These are phyloP conservation scores for Podospora pseudopauciseta DNA, from an alignment of 495 filamentous ascomycete species.

Conservation along the genomic window DNA sequence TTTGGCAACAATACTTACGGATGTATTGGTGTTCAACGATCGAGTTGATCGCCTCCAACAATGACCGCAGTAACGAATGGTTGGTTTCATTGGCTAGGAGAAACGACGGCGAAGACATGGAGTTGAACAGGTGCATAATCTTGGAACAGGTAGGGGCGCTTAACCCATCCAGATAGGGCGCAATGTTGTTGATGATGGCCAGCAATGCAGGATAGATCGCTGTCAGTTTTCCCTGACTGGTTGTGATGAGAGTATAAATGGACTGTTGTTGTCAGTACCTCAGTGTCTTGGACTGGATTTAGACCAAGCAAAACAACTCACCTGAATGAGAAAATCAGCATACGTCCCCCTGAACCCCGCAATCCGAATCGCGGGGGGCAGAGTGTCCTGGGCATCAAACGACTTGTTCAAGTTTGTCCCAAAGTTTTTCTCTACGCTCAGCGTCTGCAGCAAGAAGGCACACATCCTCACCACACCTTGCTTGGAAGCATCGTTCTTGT, in stretches of 20 bases:
- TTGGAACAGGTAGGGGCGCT: conserved; percentile 73
- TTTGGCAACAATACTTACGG: conserved; percentile 47
- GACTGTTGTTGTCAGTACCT: conserved; percentile 58
- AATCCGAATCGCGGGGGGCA: conserved; percentile 77
- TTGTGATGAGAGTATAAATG: conserved; percentile 86
- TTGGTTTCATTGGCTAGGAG: conserved; percentile 95
- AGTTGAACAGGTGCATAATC: conserved; percentile 82
- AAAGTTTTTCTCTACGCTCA: conserved; percentile 91
- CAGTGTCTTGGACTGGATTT: background rate
- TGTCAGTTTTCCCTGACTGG: conserved; percentile 84
- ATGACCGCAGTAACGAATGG: conserved; percentile 71
- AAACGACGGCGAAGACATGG: conserved; percentile 93
- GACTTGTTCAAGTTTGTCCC: conserved; percentile 83
- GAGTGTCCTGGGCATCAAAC: conserved; percentile 84
- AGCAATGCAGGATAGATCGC: conserved; percentile 91
- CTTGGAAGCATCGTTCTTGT: conserved; percentile 79
- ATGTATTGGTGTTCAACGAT: conserved; percentile 89
- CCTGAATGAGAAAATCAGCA: conserved; percentile 90
- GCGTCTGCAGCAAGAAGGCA: conserved; percentile 90
- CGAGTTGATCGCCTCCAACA: conserved; percentile 88
- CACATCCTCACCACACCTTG: conserved; percentile 95
- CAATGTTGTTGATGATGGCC: conserved; percentile 89
- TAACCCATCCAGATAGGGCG: conserved; percentile 74
- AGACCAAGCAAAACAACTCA: conserved; percentile 42
- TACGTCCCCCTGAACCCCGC: conserved; percentile 84